These are phyloP conservation scores for Myriangium duriaei DNA, from an alignment of 2,329 filamentous ascomycete genomes.

Conservation along the genomic window DNA sequence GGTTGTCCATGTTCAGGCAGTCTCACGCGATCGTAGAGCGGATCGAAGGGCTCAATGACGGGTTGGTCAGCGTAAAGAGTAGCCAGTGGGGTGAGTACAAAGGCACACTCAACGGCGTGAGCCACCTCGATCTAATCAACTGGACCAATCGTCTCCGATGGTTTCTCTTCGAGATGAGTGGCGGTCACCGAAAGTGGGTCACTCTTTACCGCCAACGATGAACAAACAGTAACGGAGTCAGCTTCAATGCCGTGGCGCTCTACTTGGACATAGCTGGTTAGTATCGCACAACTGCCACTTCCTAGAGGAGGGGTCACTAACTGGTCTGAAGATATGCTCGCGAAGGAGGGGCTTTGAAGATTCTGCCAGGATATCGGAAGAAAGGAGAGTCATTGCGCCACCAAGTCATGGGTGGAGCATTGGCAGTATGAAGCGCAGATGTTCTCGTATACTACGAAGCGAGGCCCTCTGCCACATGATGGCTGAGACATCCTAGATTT, in stretches of 20 bases:
- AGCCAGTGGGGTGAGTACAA: conserved; percentile 51
- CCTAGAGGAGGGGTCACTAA: too few relatives aligned
- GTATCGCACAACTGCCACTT: conserved; percentile 9
- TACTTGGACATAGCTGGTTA: conserved; percentile 53
- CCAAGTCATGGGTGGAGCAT: too few relatives aligned
- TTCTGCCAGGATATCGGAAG: too few relatives aligned
- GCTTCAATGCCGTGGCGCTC: conserved; percentile 52
- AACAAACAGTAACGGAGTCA: conserved; percentile 12
- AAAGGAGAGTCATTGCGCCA: too few relatives aligned
- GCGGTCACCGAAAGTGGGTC: conserved; percentile 41
- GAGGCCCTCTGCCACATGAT: too few relatives aligned
- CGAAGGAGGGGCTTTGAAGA: conserved; percentile 25
- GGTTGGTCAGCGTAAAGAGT: conserved; percentile 50
- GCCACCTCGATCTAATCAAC: conserved; percentile 53
- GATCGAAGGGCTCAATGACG: conserved; percentile 49
- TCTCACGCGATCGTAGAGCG: conserved; percentile 43
- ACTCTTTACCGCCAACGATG: not conserved
- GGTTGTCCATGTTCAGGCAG: conserved; percentile 45
- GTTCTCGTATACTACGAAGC: too few relatives aligned
- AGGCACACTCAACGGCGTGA: conserved; percentile 50
- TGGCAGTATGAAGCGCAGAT: too few relatives aligned
- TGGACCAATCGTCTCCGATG: conserved; percentile 52
- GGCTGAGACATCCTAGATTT: too few relatives aligned
- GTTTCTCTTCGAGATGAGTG: conserved; percentile 44
- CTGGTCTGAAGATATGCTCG: conserved; percentile 24